Base-by-base conservation (phyloP, 1,139 yeast genomes). In the Pichia inconspicua region DNA sequence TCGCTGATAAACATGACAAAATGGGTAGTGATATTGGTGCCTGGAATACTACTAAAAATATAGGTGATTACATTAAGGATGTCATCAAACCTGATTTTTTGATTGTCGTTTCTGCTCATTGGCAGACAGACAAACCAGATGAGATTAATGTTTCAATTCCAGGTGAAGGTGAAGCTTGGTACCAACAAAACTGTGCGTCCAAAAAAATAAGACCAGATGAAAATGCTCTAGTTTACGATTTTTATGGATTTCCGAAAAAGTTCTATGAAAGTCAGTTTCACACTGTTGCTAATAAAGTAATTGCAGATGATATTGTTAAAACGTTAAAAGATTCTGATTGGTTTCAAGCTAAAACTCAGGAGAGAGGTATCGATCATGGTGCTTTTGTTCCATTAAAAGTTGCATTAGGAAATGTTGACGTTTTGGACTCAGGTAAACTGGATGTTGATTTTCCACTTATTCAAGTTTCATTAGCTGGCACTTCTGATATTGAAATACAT, bases 341-440 rank as follows among this genome's bases (percentile, higher is more conserved):
- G 51, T 69, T 84, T 43, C 57, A 67, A 2, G 66, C 80, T 1
- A 65, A 66, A 32, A 55, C 78, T 19, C 61, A 67, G 1, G 66
- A 72, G 19, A 69, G 94, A 48, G 94, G 94, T 5, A 63, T 85
- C 22, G 95, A 85, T 61, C 95, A 85, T 64, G 95, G 95, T 1
- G 83, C 74, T 3, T 85, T 92, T 89, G 88, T 82, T 1, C 90
- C 94, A 0, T 72, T 82, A 50, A 80, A 82, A 58, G 84, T 82
- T 27, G 88, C 87, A 3, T 83, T 84, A 57, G 74, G 80, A 25
- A 70, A 72, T 39, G 55, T 68, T 42, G 63, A 63, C 14, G 54
- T 60, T 9, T 48, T 50, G 25, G 69, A 70, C 36, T 57, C 66
- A 0, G 55, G 60, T 15, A 58, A 58, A 35, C 64, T 69, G 50